Percentiles rank a stretch among this genome's conserved stretches.
Evolutionary conservation across 768 basidiomycete genomes (phyloP).

Genomic region (Galerina marginata): DNA sequence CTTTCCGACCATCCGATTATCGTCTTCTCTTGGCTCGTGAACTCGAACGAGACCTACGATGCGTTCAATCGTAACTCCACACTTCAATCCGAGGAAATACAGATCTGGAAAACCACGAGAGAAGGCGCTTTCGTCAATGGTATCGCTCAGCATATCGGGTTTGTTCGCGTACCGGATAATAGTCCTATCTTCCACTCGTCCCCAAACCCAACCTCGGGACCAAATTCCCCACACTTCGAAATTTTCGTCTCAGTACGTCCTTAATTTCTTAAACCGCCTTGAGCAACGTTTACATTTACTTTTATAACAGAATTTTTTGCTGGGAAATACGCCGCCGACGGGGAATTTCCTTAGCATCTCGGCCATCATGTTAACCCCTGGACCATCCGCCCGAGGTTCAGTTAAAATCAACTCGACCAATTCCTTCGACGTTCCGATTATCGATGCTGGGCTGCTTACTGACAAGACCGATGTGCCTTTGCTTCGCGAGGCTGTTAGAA

Average conservation of each 20-base stretch:
- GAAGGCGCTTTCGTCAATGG: slow-evolving; percentile 33
- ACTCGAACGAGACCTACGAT: slow-evolving; percentile 32
- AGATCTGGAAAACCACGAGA: slow-evolving; percentile 34
- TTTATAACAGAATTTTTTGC: slow-evolving; percentile 16
- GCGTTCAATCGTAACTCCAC: slow-evolving; percentile 26
- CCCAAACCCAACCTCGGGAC: slow-evolving; percentile 38
- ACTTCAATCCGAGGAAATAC: slow-evolving; percentile 22
- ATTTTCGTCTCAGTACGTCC: slow-evolving; percentile 34
- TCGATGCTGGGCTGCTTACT: slow-evolving; percentile 17
- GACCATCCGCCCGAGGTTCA: slow-evolving; percentile 9
- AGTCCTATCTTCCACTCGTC: slow-evolving; percentile 25
- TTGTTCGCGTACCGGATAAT: slow-evolving; percentile 29
- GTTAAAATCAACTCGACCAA: slow-evolving; percentile 18
- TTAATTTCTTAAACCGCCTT: not conserved
- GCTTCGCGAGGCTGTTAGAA: slow-evolving; percentile 21
- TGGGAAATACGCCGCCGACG: slow-evolving; percentile 17
- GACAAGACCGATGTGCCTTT: slow-evolving; percentile 14
- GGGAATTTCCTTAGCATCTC: slow-evolving; percentile 32
- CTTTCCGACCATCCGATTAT: slow-evolving; percentile 37
- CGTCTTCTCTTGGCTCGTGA: slow-evolving; percentile 28
- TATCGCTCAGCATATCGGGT: slow-evolving; percentile 29
- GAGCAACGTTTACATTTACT: not conserved
- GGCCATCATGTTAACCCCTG: slow-evolving; percentile 17
- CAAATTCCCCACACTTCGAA: slow-evolving; percentile 40
- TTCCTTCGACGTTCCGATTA: slow-evolving; percentile 27